A percentile compares a stretch with the other conserved stretches of the same genome.
Conservation (phyloP, 1,284 basidiomycete genomes). For the Cyathus olla region DNA sequence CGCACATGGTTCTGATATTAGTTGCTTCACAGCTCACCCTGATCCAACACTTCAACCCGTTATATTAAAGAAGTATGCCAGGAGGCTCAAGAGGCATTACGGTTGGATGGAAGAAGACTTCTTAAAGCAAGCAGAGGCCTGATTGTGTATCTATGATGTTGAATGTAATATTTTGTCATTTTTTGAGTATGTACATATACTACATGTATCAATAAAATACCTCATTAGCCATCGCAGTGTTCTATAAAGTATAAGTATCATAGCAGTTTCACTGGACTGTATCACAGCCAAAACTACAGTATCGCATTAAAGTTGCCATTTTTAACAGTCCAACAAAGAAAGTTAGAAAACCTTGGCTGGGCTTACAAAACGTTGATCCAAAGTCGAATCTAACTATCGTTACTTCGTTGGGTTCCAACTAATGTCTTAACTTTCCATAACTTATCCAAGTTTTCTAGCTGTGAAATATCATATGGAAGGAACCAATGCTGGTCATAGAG, state of each 20-base stretch:
- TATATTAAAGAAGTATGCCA: constrained; percentile 64
- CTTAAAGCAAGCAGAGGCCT: constrained; percentile 24
- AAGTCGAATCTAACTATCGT: not conserved
- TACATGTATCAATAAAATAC: too few relatives aligned
- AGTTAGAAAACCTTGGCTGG: too few relatives aligned
- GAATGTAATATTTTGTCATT: not conserved
- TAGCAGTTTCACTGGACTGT: too few relatives aligned
- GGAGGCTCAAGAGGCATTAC: constrained; percentile 69
- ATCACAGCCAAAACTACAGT: too few relatives aligned
- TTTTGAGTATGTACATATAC: not conserved
- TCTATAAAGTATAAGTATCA: too few relatives aligned
- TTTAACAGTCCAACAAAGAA: too few relatives aligned
- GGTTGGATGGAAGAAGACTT: constrained; percentile 80
- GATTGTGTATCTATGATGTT: not conserved
- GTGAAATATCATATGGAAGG: not conserved
- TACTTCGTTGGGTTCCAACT: not conserved
- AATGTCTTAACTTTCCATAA: constrained; percentile 35
- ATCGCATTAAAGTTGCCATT: too few relatives aligned
- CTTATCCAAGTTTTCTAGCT: constrained; percentile 51
- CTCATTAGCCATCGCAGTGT: too few relatives aligned
- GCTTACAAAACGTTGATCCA: too few relatives aligned
- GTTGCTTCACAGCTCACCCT: constrained; percentile 68
- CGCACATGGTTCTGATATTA: constrained; percentile 6
- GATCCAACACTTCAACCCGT: constrained; percentile 69
- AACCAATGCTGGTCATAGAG: not conserved